Conservation (phyloP, 1,139 yeast species). For the Kazachstania sp. region DNA sequence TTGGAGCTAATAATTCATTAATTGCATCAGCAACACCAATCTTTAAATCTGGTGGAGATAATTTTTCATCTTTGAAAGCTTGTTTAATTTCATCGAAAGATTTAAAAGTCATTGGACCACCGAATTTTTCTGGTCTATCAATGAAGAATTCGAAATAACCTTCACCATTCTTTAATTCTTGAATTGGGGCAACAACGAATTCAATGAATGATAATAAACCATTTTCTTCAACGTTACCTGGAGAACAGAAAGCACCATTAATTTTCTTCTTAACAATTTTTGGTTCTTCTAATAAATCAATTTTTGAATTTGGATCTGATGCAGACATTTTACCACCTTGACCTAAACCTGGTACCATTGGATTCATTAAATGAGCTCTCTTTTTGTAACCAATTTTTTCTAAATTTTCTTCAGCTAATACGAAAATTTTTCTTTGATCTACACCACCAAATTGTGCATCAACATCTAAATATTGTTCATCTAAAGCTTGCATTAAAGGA, state of each 20-base stretch:
- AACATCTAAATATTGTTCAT: conserved; percentile 79
- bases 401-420: conserved; percentile 90
- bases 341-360: conserved; percentile 95
- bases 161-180: conserved; percentile 56
- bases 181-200: conserved; percentile 77
- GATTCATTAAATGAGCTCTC: conserved; percentile 97
- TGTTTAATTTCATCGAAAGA: conserved; percentile 62
- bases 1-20: conserved; percentile 72
- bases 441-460: conserved; percentile 99
- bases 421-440: conserved; percentile 96
- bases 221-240: conserved; percentile 86
- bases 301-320: conserved; percentile 95
- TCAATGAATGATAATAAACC: conserved; percentile 83
- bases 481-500: conserved; percentile 98
- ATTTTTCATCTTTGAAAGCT: conserved; percentile 62
- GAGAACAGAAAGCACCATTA: conserved; percentile 88
- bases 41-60: conserved; percentile 91
- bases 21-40: conserved; percentile 83
- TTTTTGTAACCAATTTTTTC: conserved; percentile 85
- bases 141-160: conserved; percentile 57
- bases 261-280: conserved; percentile 83
- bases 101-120: conserved; percentile 75
- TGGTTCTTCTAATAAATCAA: conserved; percentile 85
- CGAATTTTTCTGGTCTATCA: conserved; percentile 92
- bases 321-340: conserved; percentile 99